phyloP scores from a whole-genome alignment of 805 yeast species.

The Saccharomycopsis sp. region DNA sequence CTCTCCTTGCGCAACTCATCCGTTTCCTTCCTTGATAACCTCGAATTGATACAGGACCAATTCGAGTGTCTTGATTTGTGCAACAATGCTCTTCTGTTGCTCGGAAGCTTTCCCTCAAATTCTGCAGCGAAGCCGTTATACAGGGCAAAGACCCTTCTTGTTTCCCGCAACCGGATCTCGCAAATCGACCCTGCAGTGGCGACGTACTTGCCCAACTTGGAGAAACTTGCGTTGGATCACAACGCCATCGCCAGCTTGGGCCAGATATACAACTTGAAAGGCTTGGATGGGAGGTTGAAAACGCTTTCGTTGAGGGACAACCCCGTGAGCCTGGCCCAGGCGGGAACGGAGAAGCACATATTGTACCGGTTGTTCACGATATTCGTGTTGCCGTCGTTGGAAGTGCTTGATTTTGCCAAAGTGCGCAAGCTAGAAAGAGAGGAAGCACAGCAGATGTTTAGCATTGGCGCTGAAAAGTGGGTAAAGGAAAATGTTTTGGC shows the following conservation, averaged over 20 bases:
- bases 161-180: constrained; percentile 54
- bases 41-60: constrained; percentile 34
- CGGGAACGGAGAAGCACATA: no score
- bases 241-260: constrained; percentile 41
- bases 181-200: constrained; percentile 31
- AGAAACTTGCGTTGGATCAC: constrained; percentile 41
- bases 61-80: constrained; percentile 62
- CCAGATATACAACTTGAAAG: constrained; percentile 34
- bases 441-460: no score
- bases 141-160: constrained; percentile 43
- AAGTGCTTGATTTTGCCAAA: constrained; percentile 58
- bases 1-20: constrained; percentile 34
- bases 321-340: no score
- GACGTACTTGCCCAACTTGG: constrained; percentile 37
- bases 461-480: constrained; percentile 36
- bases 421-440: constrained; percentile 48
- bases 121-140: constrained; percentile 23
- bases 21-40: constrained; percentile 36
- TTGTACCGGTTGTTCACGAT: constrained; percentile 56
- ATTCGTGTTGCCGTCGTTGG: constrained; percentile 53
- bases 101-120: constrained; percentile 40
- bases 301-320: constrained; percentile 50
- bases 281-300: constrained; percentile 33
- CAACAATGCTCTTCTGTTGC: constrained; percentile 54
- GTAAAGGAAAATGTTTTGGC: constrained; percentile 27